A percentile compares a stretch with the other conserved stretches of the same genome.
phyloP scores from a whole-genome alignment of 139 green algal species.

The Volvox africanus region DNA sequence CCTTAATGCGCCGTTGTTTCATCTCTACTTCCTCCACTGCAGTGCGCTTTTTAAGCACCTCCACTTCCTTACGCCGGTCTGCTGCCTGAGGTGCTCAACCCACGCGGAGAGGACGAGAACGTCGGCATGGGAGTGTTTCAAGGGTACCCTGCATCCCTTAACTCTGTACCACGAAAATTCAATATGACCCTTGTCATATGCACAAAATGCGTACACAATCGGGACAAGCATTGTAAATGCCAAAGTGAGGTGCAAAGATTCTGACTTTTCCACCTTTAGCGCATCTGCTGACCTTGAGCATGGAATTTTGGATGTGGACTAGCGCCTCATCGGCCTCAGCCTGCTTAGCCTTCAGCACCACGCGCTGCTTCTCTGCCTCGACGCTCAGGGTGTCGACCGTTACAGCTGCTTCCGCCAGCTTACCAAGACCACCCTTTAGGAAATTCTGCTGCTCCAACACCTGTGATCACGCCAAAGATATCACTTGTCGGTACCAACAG shows the following conservation, averaged over 20 bases:
- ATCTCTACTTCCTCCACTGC: constrained; percentile 74
- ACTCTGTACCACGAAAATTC: no score
- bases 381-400: constrained; percentile 77
- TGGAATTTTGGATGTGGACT: constrained; percentile 70
- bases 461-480: neutral
- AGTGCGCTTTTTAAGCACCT: constrained; percentile 73
- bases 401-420: constrained; percentile 79
- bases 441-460: constrained; percentile 66
- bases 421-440: constrained; percentile 76
- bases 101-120: no score
- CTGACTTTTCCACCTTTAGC: no score
- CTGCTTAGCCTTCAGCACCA: constrained; percentile 78
- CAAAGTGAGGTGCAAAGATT: no score
- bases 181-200: no score
- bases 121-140: no score
- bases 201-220: no score
- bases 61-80: constrained; percentile 73
- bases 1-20: constrained; percentile 50
- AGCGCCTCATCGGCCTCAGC: constrained; percentile 77
- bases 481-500: no score
- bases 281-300: constrained; percentile 59
- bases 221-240: no score
- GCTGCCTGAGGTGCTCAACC: no score
- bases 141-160: no score
- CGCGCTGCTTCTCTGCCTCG: constrained; percentile 72